Conservation (phyloP, 2,329 filamentous ascomycete genomes). For the Leptographium radiaticola region DNA sequence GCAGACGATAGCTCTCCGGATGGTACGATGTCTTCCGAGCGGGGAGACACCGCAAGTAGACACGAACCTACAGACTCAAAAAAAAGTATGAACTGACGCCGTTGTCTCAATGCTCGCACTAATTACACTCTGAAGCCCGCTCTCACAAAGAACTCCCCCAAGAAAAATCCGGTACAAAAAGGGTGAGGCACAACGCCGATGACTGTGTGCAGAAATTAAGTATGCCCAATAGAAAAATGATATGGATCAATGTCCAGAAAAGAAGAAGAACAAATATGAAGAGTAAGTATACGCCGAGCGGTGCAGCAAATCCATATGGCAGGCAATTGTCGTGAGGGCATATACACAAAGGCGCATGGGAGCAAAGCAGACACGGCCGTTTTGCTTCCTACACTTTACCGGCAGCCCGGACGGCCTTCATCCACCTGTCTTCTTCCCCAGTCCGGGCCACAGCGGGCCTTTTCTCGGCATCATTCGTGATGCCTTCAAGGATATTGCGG, state of each 20-base stretch:
- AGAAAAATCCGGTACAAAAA: not conserved
- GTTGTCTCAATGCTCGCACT: not conserved
- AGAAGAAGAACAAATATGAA: not conserved
- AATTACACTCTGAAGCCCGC: not conserved
- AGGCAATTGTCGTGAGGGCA: not conserved
- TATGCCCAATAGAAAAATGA: constrained; percentile 1
- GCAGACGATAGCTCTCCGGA: too few species aligned
- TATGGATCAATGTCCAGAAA: not conserved
- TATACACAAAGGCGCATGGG: not conserved
- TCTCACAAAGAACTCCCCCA: not conserved
- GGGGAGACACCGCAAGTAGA: too few species aligned
- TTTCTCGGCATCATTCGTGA: constrained; percentile 6
- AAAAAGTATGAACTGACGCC: too few species aligned
- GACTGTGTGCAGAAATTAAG: not conserved
- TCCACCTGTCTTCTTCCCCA: constrained; percentile 37
- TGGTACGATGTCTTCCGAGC: too few species aligned
- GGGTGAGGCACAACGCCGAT: not conserved
- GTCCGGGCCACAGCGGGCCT: constrained; percentile 25
- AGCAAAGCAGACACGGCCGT: too few species aligned
- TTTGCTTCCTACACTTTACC: constrained; percentile 12
- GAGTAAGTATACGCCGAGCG: not conserved
- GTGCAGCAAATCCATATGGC: not conserved
- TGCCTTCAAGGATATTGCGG: constrained; percentile 21
- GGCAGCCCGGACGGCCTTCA: constrained; percentile 24
- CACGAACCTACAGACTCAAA: too few species aligned